Base-by-base conservation (phyloP, 2,329 filamentous ascomycete genomes). In the Malbranchea zuffiana region DNA sequence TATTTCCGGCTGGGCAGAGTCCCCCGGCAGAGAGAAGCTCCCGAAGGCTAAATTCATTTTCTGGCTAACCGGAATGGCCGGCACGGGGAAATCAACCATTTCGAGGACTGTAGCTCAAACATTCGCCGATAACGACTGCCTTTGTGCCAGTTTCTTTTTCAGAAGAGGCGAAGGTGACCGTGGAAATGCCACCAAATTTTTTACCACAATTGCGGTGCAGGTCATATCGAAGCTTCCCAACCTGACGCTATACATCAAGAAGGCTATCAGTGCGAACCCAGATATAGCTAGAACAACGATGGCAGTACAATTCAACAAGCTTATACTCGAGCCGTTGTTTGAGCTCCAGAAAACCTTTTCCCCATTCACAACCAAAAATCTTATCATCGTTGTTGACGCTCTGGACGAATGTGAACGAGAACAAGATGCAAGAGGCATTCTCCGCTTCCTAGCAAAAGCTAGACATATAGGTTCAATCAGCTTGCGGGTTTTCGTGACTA, bases 31-130 rank as follows among this genome's bases (percentile, higher is more conserved):
- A n/a, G n/a, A n/a, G n/a, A n/a, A n/a, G n/a, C n/a, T n/a, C n/a
- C n/a, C n/a, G n/a, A n/a, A n/a, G n/a, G n/a, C n/a, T n/a, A 43
- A 39, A 26, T 24, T 23, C 19, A 50, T 55, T 11, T 54, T 47
- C 37, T 55, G 50, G 50, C 29, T 55, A 17, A 47, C 38, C 33
- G 52, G 51, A 11, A 46, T 48, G 39, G 47, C 51, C 17, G 52
- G 52, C 4, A 52, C 49, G 3, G 52, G 51, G 3, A 55, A 55
- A 39, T 53, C 49, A 7, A 53, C 49, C 5, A 50, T 54, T 13
- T 33, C 47, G 24, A 44, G 43, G 5, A 52, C 50, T 3, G 25
- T 51, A n/a, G 46, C 46, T 20, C n/a, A 10, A 3, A 30, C n/a
- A n/a, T 38, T 45, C n/a, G 13, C 28, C 3, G 25, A 27, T 2